phyloP scores from a whole-genome alignment of 352 stramenopile species.

The Phytopythium delawarense region DNA sequence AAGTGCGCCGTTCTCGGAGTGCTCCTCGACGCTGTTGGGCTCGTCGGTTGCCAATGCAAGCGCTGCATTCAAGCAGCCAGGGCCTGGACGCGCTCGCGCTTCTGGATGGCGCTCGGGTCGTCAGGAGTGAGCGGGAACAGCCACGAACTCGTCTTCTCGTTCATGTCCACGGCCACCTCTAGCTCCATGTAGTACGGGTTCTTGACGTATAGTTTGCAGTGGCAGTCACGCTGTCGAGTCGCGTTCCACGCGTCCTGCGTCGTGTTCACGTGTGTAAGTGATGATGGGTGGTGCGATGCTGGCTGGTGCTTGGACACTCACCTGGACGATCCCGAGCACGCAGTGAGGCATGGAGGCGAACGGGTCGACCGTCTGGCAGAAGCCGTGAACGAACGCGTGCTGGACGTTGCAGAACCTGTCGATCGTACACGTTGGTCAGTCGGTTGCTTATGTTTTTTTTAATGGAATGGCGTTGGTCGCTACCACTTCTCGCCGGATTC shows the following conservation, averaged over 20 bases:
- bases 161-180: neutral
- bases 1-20: neutral
- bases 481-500: neutral
- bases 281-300: no score
- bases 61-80: neutral
- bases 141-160: neutral
- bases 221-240: neutral
- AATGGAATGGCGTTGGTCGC: no score
- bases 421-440: no score
- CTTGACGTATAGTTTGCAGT: neutral
- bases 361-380: neutral
- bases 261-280: no score
- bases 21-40: neutral
- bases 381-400: neutral
- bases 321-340: conserved; percentile 2
- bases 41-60: no score
- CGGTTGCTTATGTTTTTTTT: no score
- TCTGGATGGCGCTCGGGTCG: neutral
- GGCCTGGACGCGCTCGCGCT: neutral
- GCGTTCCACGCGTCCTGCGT: neutral
- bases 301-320: no score
- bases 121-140: neutral
- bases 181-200: conserved; percentile 6
- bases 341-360: neutral
- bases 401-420: conserved; percentile 1